phyloP scores from a whole-genome alignment of 176 grass and related monocot genomes.

The Musa beccarii region DNA sequence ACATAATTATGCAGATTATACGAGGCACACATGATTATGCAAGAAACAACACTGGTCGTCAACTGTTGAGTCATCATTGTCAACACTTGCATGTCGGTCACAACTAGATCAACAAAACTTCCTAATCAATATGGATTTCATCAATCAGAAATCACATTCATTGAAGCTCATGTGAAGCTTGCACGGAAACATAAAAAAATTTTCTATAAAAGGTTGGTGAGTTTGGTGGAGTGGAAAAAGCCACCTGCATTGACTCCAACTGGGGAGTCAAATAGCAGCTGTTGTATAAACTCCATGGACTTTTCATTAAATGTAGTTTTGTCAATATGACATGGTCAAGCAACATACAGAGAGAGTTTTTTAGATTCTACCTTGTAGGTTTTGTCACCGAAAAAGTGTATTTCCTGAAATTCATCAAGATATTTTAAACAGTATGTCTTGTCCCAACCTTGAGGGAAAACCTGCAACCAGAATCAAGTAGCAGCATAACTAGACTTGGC shows the following conservation, averaged over 20 bases:
- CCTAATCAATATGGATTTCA: too few species aligned
- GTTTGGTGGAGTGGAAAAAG: neutral
- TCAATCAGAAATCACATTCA: neutral
- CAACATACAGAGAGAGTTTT: neutral
- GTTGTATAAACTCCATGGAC: too few species aligned
- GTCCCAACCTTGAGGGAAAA: conserved; percentile 89
- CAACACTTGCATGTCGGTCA: too few species aligned
- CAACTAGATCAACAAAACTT: too few species aligned
- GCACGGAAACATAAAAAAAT: neutral
- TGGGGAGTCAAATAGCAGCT: neutral
- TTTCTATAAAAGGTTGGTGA: neutral
- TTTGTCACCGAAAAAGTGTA: conserved; percentile 99
- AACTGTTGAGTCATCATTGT: too few species aligned
- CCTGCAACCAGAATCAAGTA: conserved; percentile 25
- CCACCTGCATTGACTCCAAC: neutral
- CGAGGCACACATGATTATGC: too few species aligned
- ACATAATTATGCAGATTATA: too few species aligned
- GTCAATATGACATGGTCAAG: neutral
- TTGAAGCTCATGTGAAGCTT: neutral
- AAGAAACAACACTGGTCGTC: too few species aligned
- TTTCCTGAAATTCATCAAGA: conserved; percentile 90
- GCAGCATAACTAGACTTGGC: neutral
- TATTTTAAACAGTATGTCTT: conserved; percentile 95
- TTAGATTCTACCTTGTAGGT: conserved; percentile 71
- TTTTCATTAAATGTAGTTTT: neutral